Evolutionary conservation across 805 yeast genomes (phyloP).

Genomic region (Wickerhamomyces pijperi): DNA sequence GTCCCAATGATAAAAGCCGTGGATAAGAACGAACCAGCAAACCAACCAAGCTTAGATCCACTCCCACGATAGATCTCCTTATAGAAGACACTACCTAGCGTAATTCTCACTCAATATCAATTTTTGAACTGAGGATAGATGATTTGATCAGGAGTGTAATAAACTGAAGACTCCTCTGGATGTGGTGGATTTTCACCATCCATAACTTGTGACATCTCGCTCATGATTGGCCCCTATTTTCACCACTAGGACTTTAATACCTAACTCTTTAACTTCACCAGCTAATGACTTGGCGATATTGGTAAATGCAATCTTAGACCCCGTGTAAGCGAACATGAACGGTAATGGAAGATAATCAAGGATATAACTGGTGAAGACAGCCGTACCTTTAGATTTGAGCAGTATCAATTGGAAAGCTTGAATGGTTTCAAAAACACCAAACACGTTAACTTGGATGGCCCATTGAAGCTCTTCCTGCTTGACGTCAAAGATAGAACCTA

Average conservation of each 20-base stretch:
- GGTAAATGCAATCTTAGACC: conserved; percentile 30
- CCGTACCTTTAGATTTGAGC: conserved; percentile 23
- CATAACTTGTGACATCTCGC: too few species aligned
- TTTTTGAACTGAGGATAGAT: too few species aligned
- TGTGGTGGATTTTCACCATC: too few species aligned
- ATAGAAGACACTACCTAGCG: too few species aligned
- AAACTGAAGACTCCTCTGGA: too few species aligned
- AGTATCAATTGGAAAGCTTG: conserved; percentile 22
- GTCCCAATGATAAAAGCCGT: too few species aligned
- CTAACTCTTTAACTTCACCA: conserved; percentile 26
- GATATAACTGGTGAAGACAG: conserved; percentile 28
- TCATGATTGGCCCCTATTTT: too few species aligned
- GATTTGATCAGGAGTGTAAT: too few species aligned
- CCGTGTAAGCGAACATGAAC: conserved; percentile 23
- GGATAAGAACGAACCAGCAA: too few species aligned
- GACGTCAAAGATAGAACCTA: conserved; percentile 26
- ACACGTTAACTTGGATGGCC: conserved; percentile 23
- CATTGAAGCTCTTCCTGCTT: conserved; percentile 16
- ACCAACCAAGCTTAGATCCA: too few species aligned
- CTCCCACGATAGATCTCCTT: too few species aligned
- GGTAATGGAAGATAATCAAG: conserved; percentile 23
- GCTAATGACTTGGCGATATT: conserved; percentile 23
- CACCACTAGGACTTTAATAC: conserved; percentile 27
- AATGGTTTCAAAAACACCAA: conserved; percentile 27
- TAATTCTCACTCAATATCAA: too few species aligned